Evolutionary conservation across 2,329 filamentous ascomycete genomes (phyloP).

Genomic region (Cytospora mali): DNA sequence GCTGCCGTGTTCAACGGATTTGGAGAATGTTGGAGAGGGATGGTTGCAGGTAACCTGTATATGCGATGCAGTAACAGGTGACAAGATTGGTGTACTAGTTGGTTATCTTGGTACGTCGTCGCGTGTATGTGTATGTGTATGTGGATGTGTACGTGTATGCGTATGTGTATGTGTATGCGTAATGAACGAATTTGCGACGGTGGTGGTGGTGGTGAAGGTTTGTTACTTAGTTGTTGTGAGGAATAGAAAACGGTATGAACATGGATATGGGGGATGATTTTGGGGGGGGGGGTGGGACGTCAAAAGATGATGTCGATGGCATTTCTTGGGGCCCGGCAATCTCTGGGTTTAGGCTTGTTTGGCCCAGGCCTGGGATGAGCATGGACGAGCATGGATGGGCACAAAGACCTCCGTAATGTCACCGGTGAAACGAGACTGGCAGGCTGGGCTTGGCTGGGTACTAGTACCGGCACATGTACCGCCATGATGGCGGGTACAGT

Average conservation of each 20-base stretch:
- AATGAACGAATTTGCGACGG: background rate
- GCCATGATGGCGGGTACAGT: background rate
- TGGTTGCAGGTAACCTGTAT: conserved; percentile 9
- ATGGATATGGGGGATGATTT: background rate
- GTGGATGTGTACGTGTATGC: background rate
- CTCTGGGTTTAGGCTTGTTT: background rate
- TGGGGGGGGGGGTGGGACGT: conserved; percentile 1
- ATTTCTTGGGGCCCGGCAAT: background rate
- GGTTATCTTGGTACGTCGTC: conserved; percentile 9
- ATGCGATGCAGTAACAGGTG: conserved; percentile 4
- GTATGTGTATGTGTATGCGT: no score
- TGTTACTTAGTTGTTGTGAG: conserved; percentile 6
- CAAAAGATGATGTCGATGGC: conserved; percentile 21
- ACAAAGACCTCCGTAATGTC: background rate
- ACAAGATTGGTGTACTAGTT: background rate
- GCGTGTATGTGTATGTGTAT: background rate
- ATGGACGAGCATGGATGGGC: background rate
- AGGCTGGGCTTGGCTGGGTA: background rate
- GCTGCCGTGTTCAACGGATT: conserved; percentile 17
- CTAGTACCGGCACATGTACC: background rate
- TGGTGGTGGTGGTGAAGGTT: conserved; percentile 3
- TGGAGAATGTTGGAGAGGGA: conserved; percentile 19
- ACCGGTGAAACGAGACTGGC: background rate
- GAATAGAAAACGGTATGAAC: conserved; percentile 8
- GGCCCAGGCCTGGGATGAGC: background rate